Evolutionary conservation across 2,329 filamentous ascomycete species (phyloP), one percentile per base, ranked within the genome.

Genomic region (Xylaria sp.): DNA sequence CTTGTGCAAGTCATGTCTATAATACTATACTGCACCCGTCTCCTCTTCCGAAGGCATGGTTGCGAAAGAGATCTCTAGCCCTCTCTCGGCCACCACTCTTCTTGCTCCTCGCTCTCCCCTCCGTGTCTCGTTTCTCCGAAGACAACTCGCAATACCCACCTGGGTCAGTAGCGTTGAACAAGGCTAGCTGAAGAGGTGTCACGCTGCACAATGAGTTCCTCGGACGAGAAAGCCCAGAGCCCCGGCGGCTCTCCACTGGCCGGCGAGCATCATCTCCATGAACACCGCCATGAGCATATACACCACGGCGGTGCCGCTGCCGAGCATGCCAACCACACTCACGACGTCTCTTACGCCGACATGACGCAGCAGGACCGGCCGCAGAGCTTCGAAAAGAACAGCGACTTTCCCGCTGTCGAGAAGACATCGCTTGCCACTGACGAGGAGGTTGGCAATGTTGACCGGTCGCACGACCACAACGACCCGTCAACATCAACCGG

Each of bases 261-360:
- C 35, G 73, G 69, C 37, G 82, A 84, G 75, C 83, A 84, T 64
- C 55, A 47, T 13, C 65, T 27, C 32, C 54, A 59, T 9, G 65
- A 63, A 54, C 66, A 68, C 18, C 40, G n/a, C 27, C 84, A 86
- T 73, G 70, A 76, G 23, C 83, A 85, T 73, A 72, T 78, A 29
- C 78, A 84, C 73, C 83, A 85, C 74, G 79, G 79, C 44, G 73
- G 71, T 69, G 79, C 66, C 71, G 81, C 72, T 44, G 79, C 73
- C 44, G 72, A 79, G 47, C 77, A 69, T 50, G 69, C 62, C 65
- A 75, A 74, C 68, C 73, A 80, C 71, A 70, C 80, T 61, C 82
- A 84, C 69, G 82, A 87, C 60, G 80, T 84, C 44, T 78, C 83
- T 51, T 88, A 88, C 74, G 81, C 84, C 42, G 81, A 80, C 59